These are phyloP conservation scores for Obelidium mucronatum DNA, from an alignment of 192 early-diverging fungal genomes.

Conservation along the genomic window DNA sequence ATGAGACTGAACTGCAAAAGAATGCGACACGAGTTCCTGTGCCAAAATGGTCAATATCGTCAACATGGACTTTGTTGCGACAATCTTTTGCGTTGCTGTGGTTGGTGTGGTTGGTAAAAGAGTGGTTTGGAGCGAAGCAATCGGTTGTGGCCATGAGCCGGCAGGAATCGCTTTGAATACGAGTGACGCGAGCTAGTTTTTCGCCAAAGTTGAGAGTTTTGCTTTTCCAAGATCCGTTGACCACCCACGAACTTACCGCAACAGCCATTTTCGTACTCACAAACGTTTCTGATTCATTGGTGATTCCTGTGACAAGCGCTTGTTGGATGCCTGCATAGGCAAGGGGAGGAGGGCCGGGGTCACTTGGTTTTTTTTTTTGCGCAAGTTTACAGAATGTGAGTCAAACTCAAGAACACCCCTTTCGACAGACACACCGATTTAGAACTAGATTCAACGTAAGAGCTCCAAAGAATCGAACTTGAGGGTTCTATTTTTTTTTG, in stretches of 20 bases:
- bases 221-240: background rate
- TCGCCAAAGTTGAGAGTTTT: background rate
- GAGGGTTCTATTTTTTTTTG: constrained; percentile 7
- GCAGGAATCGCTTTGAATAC: constrained; percentile 24
- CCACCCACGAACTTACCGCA: background rate
- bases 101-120: background rate
- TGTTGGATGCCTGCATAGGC: background rate
- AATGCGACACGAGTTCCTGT: constrained; percentile 16
- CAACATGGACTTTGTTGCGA: background rate
- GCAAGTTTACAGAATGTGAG: too few relatives aligned
- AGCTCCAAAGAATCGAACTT: constrained; percentile 30
- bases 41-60: constrained; percentile 23
- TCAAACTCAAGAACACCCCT: background rate
- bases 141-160: constrained; percentile 20
- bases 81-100: background rate
- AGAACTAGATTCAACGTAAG: constrained; percentile 16
- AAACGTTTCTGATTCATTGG: constrained; percentile 3
- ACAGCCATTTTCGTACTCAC: constrained; percentile 24
- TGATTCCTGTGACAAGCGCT: background rate
- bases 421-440: background rate
- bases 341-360: constrained; percentile 16
- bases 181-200: background rate
- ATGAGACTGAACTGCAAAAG: constrained; percentile 9
- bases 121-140: background rate
- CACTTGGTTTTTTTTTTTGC: too few relatives aligned